phyloP scores from a whole-genome alignment of 192 early-diverging fungal genomes.

The Backusella macrospora region DNA sequence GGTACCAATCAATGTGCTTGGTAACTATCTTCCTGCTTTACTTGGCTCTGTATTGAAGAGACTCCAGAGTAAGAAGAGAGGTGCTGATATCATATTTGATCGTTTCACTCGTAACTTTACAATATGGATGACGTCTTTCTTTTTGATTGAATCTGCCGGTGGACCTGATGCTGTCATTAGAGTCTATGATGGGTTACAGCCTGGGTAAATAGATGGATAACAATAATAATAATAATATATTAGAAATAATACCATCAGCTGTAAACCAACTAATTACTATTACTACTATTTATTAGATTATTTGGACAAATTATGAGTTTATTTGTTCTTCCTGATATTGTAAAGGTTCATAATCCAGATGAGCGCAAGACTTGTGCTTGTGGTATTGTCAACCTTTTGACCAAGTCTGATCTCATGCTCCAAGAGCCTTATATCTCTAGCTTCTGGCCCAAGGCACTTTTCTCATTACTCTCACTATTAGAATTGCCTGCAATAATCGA shows the following conservation, averaged over 20 bases:
- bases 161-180: slow-evolving; percentile 62
- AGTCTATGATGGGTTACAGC: slow-evolving; percentile 61
- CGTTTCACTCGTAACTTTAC: slow-evolving; percentile 69
- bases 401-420: slow-evolving; percentile 55
- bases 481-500: slow-evolving; percentile 56
- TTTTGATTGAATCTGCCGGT: slow-evolving; percentile 64
- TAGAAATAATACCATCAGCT: not conserved
- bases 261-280: not conserved
- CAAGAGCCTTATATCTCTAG: slow-evolving; percentile 52
- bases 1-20: slow-evolving; percentile 60
- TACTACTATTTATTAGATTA: slow-evolving; percentile 43
- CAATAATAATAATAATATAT: not conserved
- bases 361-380: slow-evolving; percentile 68
- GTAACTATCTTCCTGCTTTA: slow-evolving; percentile 52
- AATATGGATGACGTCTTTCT: slow-evolving; percentile 65
- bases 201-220: slow-evolving; percentile 42
- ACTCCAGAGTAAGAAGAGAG: slow-evolving; percentile 53
- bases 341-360: slow-evolving; percentile 51
- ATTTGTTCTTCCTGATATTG: slow-evolving; percentile 69
- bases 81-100: slow-evolving; percentile 35
- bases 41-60: slow-evolving; percentile 48
- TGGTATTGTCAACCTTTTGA: slow-evolving; percentile 67
- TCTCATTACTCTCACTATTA: slow-evolving; percentile 56
- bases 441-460: slow-evolving; percentile 54
- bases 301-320: slow-evolving; percentile 66